These are phyloP conservation scores for Myriosclerotinia duriaeana DNA, from an alignment of 2,329 filamentous ascomycete genomes.

Conservation along the genomic window DNA sequence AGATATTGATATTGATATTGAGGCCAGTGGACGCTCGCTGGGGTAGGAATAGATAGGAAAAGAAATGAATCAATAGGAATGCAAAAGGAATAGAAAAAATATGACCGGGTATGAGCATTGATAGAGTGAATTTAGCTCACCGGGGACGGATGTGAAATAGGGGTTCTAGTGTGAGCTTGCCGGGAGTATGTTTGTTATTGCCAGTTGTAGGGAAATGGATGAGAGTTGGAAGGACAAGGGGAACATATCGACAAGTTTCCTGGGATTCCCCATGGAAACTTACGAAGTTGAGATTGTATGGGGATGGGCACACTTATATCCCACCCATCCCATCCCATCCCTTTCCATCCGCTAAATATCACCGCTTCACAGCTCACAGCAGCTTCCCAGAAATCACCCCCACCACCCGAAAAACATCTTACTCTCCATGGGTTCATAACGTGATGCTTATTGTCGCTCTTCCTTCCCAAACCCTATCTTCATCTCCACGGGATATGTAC, in stretches of 20 bases:
- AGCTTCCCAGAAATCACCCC: background rate
- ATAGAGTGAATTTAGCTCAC: background rate
- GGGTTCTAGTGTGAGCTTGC: background rate
- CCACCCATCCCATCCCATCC: background rate
- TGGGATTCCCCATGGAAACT: too few relatives aligned
- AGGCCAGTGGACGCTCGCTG: too few relatives aligned
- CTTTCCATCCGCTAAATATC: background rate
- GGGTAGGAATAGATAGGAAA: too few relatives aligned
- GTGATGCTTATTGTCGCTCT: conserved; percentile 1
- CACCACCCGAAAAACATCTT: background rate
- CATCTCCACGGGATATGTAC: conserved; percentile 21
- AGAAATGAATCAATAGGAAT: too few relatives aligned
- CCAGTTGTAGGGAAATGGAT: background rate
- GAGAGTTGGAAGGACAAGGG: too few relatives aligned
- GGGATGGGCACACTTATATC: conserved; percentile 5
- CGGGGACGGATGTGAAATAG: background rate
- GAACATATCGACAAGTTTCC: background rate
- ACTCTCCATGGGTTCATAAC: background rate
- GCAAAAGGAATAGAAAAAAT: too few relatives aligned
- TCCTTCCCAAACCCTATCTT: background rate
- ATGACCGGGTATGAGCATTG: background rate
- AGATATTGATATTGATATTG: too few relatives aligned
- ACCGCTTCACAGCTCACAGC: background rate
- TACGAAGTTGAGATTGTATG: background rate
- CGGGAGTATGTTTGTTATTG: background rate